Percentiles rank a stretch among this genome's conserved stretches.
Conservation (phyloP, 2,329 filamentous ascomycete species). For the Fusarium algeriense region DNA sequence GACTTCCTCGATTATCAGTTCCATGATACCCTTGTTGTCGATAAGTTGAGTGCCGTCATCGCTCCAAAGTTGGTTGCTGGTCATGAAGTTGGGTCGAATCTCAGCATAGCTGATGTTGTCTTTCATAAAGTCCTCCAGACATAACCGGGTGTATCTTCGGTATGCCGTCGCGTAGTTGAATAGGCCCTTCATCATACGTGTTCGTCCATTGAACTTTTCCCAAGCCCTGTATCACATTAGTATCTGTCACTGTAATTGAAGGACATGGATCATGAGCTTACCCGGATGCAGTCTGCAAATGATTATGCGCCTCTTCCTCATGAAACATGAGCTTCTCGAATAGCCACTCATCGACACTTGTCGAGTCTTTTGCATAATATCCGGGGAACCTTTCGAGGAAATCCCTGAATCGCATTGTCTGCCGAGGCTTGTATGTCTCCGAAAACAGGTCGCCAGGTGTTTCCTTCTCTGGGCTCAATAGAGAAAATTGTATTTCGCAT, state of each 20-base stretch:
- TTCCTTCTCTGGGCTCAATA: constrained; percentile 55
- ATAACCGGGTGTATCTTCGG: constrained; percentile 68
- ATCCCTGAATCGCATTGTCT: constrained; percentile 58
- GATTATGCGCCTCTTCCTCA: constrained; percentile 69
- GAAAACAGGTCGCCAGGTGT: constrained; percentile 63
- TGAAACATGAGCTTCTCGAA: constrained; percentile 71
- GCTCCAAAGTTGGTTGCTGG: constrained; percentile 69
- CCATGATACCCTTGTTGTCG: constrained; percentile 70
- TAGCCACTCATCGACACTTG: constrained; percentile 65
- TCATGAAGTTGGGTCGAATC: constrained; percentile 77
- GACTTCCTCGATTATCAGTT: constrained; percentile 69
- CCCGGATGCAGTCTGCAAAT: constrained; percentile 65
- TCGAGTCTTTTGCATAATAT: constrained; percentile 37
- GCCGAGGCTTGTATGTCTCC: constrained; percentile 58
- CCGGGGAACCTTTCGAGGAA: constrained; percentile 56
- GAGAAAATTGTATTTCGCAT: constrained; percentile 73
- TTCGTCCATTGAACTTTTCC: constrained; percentile 75
- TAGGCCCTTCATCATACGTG: constrained; percentile 78
- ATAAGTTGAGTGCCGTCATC: constrained; percentile 67
- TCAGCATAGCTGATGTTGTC: constrained; percentile 80
- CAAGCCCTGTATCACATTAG: constrained; percentile 59
- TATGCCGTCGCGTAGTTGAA: constrained; percentile 76
- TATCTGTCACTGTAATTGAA: neutral
- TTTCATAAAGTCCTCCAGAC: constrained; percentile 70
- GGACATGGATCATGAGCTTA: constrained; percentile 50